Conservation (phyloP, 345 rosid species). For the Rhizophora mangle region DNA sequence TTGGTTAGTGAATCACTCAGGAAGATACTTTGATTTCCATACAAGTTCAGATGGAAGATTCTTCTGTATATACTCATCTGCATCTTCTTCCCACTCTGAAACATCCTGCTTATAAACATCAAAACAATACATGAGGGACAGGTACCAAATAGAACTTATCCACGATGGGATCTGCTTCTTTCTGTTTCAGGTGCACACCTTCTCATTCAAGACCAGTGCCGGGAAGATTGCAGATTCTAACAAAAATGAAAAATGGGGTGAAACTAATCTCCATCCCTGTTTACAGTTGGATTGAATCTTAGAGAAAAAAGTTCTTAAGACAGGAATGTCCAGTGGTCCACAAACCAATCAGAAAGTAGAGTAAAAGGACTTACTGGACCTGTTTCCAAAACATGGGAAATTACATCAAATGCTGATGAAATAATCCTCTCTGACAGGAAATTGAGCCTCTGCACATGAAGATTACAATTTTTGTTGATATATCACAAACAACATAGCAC, state of each 20-base stretch:
- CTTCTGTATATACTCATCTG: slow-evolving; percentile 79
- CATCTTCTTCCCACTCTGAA: slow-evolving; percentile 86
- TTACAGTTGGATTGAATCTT: slow-evolving; percentile 22
- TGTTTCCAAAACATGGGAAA: slow-evolving; percentile 75
- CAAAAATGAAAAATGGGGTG: slow-evolving; percentile 70
- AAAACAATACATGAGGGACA: slow-evolving; percentile 10
- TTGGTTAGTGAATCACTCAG: slow-evolving; percentile 9
- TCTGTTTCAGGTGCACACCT: slow-evolving; percentile 37
- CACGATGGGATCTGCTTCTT: slow-evolving; percentile 4
- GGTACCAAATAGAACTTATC: slow-evolving; percentile 1
- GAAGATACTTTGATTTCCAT: slow-evolving; percentile 22
- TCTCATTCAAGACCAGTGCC: slow-evolving; percentile 64
- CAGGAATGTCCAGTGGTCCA: slow-evolving; percentile 2
- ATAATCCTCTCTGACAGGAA: slow-evolving; percentile 61
- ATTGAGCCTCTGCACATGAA: slow-evolving; percentile 60
- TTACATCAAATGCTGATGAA: slow-evolving; percentile 72
- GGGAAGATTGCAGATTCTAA: slow-evolving; percentile 82
- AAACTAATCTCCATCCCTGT: slow-evolving; percentile 92
- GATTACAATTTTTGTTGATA: slow-evolving; percentile 9
- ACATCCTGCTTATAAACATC: slow-evolving; percentile 50
- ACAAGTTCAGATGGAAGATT: slow-evolving; percentile 87
- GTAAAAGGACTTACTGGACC: slow-evolving; percentile 61
- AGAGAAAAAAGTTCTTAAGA: slow-evolving; percentile 6
- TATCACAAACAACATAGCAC: slow-evolving; percentile 10
- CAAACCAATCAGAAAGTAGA: slow-evolving; percentile 7